phyloP scores from a whole-genome alignment of 2,329 filamentous ascomycete species.

The Fulvia fulva region DNA sequence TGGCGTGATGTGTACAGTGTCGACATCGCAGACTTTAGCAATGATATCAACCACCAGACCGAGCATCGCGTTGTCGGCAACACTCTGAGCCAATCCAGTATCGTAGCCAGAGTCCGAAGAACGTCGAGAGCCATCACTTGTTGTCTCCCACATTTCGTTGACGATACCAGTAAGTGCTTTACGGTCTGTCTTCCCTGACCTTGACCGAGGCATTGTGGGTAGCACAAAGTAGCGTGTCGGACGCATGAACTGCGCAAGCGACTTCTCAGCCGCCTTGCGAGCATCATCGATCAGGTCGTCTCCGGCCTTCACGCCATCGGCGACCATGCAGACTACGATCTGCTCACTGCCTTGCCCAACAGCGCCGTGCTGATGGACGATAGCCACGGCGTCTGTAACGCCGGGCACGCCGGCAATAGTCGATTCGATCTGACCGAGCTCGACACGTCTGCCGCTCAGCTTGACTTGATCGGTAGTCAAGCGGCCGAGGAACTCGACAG shows the following conservation, averaged over 20 bases:
- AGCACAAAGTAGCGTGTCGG: constrained; percentile 4
- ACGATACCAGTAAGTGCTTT: constrained; percentile 6
- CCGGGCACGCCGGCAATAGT: constrained; percentile 1
- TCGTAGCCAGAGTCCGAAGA: constrained; percentile 9
- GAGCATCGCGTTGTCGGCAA: constrained; percentile 2
- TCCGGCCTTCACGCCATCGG: not conserved
- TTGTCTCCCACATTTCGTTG: not conserved
- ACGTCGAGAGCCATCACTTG: not conserved
- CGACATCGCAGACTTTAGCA: constrained; percentile 2
- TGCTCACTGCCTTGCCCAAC: constrained; percentile 13
- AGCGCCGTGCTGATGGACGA: constrained; percentile 4
- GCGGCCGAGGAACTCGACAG: constrained; percentile 14
- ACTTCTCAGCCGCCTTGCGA: constrained; percentile 1
- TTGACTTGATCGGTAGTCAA: constrained; percentile 14
- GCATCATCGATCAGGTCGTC: not conserved
- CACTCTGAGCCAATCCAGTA: not conserved
- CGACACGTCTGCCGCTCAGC: constrained; percentile 10
- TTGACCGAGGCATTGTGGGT: constrained; percentile 7
- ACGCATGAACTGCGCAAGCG: constrained; percentile 6
- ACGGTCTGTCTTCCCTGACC: constrained; percentile 6
- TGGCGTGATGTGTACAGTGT: not conserved
- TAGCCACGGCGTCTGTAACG: constrained; percentile 5
- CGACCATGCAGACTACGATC: constrained; percentile 6
- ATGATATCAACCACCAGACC: constrained; percentile 1
- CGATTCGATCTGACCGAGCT: constrained; percentile 11